A percentile compares a stretch with the other conserved stretches of the same genome.
Evolutionary conservation across 2,329 filamentous ascomycete genomes (phyloP).

Genomic region (Epichloe scottii): DNA sequence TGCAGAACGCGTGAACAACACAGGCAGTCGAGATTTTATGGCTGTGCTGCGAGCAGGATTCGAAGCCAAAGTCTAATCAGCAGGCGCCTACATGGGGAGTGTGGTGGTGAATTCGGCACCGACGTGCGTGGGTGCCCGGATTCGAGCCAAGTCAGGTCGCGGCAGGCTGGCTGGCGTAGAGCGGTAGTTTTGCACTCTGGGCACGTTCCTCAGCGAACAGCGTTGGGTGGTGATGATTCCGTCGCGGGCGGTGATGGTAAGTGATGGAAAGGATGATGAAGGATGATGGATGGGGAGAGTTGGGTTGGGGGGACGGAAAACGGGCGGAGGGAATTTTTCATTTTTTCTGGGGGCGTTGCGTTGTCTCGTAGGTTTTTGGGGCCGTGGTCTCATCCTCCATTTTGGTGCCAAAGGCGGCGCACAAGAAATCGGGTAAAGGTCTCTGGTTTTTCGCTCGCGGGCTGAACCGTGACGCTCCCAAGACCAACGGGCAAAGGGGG

Average conservation of each 20-base stretch:
- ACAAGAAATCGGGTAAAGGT: conserved; percentile 24
- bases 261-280: conserved; percentile 10
- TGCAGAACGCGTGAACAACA: not conserved
- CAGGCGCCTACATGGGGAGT: conserved; percentile 9
- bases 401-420: conserved; percentile 28
- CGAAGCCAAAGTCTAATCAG: conserved; percentile 1
- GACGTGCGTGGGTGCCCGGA: conserved; percentile 7
- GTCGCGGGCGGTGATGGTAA: conserved; percentile 16
- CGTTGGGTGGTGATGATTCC: conserved; percentile 13
- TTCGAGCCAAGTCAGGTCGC: conserved; percentile 14
- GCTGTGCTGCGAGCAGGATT: not conserved
- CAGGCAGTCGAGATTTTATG: not conserved
- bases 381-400: conserved; percentile 28
- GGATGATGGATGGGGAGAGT: conserved; percentile 10
- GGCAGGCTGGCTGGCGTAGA: conserved; percentile 19
- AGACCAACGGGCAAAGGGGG: conserved; percentile 10
- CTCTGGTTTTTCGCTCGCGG: conserved; percentile 10
- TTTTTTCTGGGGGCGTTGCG: conserved; percentile 17
- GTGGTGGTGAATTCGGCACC: conserved; percentile 11
- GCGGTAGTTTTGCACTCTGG: conserved; percentile 7
- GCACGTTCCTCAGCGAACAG: conserved; percentile 1
- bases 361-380: conserved; percentile 26
- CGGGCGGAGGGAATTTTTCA: conserved; percentile 18
- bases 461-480: conserved; percentile 14
- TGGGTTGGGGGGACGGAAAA: conserved; percentile 12